phyloP scores from a whole-genome alignment of 1,284 basidiomycete genomes.

The Pseudozyma thailandica region DNA sequence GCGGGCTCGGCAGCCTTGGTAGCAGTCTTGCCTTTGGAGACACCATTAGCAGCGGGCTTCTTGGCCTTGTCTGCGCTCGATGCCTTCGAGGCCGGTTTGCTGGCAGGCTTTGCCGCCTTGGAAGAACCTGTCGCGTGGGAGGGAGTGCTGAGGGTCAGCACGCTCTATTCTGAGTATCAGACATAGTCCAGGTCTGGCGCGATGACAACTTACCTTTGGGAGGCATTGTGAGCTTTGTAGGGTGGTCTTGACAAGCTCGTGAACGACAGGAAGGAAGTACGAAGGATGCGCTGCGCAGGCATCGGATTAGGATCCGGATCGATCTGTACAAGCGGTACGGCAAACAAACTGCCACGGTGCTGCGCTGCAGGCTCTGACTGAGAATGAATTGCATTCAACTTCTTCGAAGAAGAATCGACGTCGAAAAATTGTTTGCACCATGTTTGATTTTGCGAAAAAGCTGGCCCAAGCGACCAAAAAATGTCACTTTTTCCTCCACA shows the following conservation, averaged over 20 bases:
- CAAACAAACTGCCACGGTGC: neutral
- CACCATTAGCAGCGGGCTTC: slow-evolving; percentile 17
- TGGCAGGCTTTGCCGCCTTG: slow-evolving; percentile 26
- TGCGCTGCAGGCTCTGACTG: slow-evolving; percentile 3
- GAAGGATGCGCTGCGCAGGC: too few species aligned
- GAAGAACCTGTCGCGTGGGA: slow-evolving; percentile 11
- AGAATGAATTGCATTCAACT: slow-evolving; percentile 29
- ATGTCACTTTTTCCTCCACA: slow-evolving; percentile 24
- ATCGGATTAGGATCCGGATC: too few species aligned
- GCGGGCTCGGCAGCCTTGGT: slow-evolving; percentile 6
- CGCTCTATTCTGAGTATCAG: too few species aligned
- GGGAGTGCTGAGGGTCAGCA: slow-evolving; percentile 7
- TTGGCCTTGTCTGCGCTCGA: slow-evolving; percentile 6
- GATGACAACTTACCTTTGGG: neutral
- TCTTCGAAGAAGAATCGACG: slow-evolving; percentile 9
- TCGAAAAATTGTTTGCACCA: slow-evolving; percentile 6
- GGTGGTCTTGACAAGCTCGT: neutral
- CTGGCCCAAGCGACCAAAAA: slow-evolving; percentile 12
- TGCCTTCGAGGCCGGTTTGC: slow-evolving; percentile 18
- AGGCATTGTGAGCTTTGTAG: neutral
- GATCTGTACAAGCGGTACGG: neutral
- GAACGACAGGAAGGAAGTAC: too few species aligned
- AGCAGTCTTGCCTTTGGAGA: slow-evolving; percentile 13
- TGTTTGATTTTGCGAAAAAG: slow-evolving; percentile 16
- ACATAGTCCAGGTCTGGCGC: too few species aligned